phyloP scores from a whole-genome alignment of 2,329 filamentous ascomycete genomes.

The Aureobasidium mangrovei region DNA sequence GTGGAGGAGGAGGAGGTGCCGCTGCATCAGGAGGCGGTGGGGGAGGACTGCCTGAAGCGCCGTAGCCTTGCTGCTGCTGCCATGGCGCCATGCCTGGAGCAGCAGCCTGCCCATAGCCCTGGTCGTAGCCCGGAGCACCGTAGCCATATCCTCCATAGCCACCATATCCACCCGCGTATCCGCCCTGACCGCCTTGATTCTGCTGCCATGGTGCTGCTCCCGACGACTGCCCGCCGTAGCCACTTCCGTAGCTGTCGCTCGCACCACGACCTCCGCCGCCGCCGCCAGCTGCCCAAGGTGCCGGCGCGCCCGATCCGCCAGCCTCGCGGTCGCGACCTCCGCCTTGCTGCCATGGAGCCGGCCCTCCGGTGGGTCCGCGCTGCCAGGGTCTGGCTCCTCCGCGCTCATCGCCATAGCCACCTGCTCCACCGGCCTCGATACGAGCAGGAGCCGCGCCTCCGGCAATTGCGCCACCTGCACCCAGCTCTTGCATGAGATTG shows the following conservation, averaged over 20 bases:
- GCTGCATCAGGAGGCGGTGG: conserved; percentile 49
- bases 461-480: conserved; percentile 55
- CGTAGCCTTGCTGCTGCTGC: conserved; percentile 13
- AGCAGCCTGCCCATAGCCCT: conserved; percentile 29
- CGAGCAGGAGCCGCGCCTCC: conserved; percentile 58
- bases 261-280: conserved; percentile 15
- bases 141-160: conserved; percentile 16
- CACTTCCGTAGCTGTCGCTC: conserved; percentile 19
- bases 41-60: conserved; percentile 30
- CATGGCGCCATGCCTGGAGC: conserved; percentile 14
- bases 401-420: conserved; percentile 38
- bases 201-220: conserved; percentile 25
- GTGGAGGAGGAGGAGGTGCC: conserved; percentile 51
- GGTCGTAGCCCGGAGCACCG: conserved; percentile 11
- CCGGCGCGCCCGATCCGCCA: conserved; percentile 9
- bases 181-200: conserved; percentile 18
- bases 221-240: conserved; percentile 15
- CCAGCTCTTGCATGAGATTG: conserved; percentile 97
- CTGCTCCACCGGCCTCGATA: conserved; percentile 67
- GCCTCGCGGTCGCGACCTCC: conserved; percentile 22
- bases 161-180: conserved; percentile 9
- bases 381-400: conserved; percentile 74
- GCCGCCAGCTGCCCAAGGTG: conserved; percentile 15
- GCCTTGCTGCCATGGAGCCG: conserved; percentile 19
- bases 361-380: conserved; percentile 68